A percentile compares a stretch with the other conserved stretches of the same genome.
These are phyloP conservation scores for Venturia effusa DNA, from an alignment of 2,329 filamentous ascomycete species.

Conservation along the genomic window DNA sequence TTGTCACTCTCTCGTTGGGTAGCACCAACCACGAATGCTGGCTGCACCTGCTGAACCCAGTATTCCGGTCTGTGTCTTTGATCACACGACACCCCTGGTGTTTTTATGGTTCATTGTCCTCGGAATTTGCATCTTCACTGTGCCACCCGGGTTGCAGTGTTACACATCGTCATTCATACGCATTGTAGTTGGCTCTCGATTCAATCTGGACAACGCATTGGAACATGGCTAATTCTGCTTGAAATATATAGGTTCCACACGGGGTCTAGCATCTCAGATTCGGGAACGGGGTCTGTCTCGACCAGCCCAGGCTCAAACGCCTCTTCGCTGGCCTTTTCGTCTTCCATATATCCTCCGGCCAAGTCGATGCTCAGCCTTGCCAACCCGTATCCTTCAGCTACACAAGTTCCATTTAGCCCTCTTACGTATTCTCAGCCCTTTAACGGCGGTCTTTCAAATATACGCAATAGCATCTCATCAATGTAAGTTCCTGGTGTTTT, in stretches of 20 bases:
- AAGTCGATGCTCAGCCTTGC: constrained; percentile 17
- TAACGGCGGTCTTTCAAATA: constrained; percentile 22
- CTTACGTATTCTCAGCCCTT: constrained; percentile 20
- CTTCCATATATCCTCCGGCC: constrained; percentile 25
- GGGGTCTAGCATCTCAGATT: constrained; percentile 35
- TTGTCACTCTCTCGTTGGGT: background rate
- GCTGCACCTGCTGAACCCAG: background rate
- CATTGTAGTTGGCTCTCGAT: constrained; percentile 6
- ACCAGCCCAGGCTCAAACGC: constrained; percentile 41
- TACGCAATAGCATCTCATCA: constrained; percentile 19
- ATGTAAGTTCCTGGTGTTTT: background rate
- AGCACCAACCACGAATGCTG: background rate
- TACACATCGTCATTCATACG: constrained; percentile 9
- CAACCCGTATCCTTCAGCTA: constrained; percentile 27
- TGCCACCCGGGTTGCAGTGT: constrained; percentile 7
- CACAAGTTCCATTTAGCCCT: constrained; percentile 22
- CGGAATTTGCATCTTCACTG: constrained; percentile 20
- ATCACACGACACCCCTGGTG: constrained; percentile 33
- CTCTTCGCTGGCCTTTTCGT: constrained; percentile 36
- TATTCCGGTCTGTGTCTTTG: constrained; percentile 27
- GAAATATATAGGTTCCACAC: constrained; percentile 37
- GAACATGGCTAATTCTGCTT: constrained; percentile 4
- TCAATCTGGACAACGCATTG: constrained; percentile 1
- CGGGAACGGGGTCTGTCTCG: constrained; percentile 43
- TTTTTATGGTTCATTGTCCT: constrained; percentile 16